Conservation (phyloP, 1,139 yeast species). For the Maudiozyma humilis region DNA sequence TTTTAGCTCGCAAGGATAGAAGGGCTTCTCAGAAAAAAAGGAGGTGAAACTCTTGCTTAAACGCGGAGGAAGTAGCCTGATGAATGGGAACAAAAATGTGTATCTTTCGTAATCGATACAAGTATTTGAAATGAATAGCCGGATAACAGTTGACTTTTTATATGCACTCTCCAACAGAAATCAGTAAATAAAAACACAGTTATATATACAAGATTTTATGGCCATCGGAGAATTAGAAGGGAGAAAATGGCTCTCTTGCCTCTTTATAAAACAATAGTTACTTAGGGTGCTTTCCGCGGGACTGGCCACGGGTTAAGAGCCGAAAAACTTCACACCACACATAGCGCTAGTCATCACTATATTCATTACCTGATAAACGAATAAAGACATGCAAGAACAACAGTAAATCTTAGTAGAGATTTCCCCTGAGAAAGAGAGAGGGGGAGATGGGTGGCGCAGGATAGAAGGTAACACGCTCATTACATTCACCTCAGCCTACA, state of each 20-base stretch:
- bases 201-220: background rate
- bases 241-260: background rate
- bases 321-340: background rate
- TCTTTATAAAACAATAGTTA: background rate
- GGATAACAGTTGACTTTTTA: no score
- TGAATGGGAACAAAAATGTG: no score
- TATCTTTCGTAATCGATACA: no score
- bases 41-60: background rate
- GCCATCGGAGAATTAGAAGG: background rate
- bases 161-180: no score
- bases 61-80: background rate
- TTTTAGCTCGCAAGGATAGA: background rate
- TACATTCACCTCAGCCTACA: background rate
- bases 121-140: no score
- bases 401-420: background rate
- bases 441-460: no score
- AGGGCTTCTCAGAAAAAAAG: no score
- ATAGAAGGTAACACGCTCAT: no score
- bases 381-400: no score
- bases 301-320: background rate
- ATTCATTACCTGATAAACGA: background rate
- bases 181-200: background rate
- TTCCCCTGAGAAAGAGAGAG: background rate
- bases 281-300: background rate
- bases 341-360: background rate